Conservation (phyloP, 495 filamentous ascomycete species). For the Bombardia bombarda region DNA sequence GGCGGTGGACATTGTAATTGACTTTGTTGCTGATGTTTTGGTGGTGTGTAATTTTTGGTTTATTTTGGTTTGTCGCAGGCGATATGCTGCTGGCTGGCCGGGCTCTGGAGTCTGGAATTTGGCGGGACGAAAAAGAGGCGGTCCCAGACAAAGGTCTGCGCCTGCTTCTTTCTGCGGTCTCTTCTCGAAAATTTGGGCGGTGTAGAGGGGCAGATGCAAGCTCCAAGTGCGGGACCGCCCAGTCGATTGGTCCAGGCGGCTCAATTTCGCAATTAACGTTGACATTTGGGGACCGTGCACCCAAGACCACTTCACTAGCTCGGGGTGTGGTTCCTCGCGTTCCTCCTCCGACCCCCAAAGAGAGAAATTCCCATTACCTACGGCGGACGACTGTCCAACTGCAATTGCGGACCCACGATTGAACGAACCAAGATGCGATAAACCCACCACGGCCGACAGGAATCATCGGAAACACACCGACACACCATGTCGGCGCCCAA, state of each 20-base stretch:
- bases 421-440: constrained; percentile 21
- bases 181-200: constrained; percentile 26
- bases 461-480: constrained; percentile 2
- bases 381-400: constrained; percentile 1
- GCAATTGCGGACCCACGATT: constrained; percentile 14
- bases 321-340: neutral
- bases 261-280: too few relatives aligned
- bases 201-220: constrained; percentile 14
- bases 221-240: constrained; percentile 4
- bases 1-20: constrained; percentile 23
- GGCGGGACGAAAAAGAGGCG: neutral
- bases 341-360: neutral
- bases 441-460: constrained; percentile 6
- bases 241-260: constrained; percentile 5
- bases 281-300: constrained; percentile 6
- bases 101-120: too few relatives aligned
- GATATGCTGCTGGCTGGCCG: neutral
- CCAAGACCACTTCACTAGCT: neutral
- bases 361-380: neutral
- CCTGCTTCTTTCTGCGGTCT: constrained; percentile 2
- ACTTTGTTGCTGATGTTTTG: constrained; percentile 1
- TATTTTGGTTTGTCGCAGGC: neutral
- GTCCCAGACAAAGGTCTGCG: neutral
- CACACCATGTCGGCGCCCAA: constrained; percentile 57
- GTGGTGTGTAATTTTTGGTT: neutral